phyloP scores from a whole-genome alignment of 2,329 filamentous ascomycete genomes.

The Colletotrichum sp. region DNA sequence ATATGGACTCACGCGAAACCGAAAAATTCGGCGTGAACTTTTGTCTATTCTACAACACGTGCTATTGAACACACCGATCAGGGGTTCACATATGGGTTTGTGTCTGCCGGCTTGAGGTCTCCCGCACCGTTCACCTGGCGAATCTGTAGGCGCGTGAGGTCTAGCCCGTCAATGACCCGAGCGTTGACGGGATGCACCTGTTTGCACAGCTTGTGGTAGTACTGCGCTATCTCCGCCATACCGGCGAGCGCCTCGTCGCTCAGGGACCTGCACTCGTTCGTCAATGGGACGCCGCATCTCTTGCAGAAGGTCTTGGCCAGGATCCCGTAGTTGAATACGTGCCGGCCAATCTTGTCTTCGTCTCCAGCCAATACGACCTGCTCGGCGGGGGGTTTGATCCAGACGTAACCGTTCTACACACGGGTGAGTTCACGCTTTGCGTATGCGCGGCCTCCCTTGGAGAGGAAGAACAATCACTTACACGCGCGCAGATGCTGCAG shows the following conservation, averaged over 20 bases:
- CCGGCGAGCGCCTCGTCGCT: constrained; percentile 40
- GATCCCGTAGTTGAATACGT: constrained; percentile 37
- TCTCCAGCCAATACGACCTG: constrained; percentile 45
- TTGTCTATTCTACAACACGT: neutral
- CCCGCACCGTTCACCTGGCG: constrained; percentile 31
- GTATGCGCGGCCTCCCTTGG: neutral
- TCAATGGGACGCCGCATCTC: constrained; percentile 50
- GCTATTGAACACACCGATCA: neutral
- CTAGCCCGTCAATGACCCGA: constrained; percentile 42
- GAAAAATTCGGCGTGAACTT: neutral
- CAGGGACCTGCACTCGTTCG: constrained; percentile 32
- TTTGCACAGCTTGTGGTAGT: constrained; percentile 21
- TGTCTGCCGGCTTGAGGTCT: constrained; percentile 36
- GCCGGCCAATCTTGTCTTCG: constrained; percentile 42
- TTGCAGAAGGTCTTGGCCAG: constrained; percentile 53
- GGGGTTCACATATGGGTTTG: constrained; percentile 38
- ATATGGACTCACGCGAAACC: constrained; percentile 51
- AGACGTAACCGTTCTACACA: constrained; percentile 45
- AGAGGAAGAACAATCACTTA: constrained; percentile 25
- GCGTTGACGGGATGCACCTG: constrained; percentile 39
- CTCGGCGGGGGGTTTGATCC: constrained; percentile 46
- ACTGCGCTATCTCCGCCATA: constrained; percentile 30
- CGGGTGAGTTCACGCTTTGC: neutral
- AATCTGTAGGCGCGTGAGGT: constrained; percentile 33
- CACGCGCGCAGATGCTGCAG: constrained; percentile 55